phyloP scores from a whole-genome alignment of 208 protist genomes.

The Leishmania amazonensis region DNA sequence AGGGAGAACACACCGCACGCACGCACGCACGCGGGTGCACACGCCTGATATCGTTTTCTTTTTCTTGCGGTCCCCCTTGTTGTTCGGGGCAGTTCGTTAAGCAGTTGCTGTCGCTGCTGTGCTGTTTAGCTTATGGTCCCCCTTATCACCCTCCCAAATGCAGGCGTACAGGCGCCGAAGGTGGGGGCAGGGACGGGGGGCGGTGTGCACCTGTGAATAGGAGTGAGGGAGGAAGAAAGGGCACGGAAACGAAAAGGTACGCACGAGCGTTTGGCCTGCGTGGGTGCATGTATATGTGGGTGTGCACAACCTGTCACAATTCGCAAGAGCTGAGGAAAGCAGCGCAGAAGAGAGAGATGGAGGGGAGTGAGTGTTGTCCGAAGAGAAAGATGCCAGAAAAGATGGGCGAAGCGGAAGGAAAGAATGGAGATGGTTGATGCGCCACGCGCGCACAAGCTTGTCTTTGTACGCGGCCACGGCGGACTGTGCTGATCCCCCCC shows the following conservation, averaged over 20 bases:
- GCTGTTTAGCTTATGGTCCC: background rate
- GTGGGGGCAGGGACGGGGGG: background rate
- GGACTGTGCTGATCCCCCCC: background rate
- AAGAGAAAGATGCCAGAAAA: background rate
- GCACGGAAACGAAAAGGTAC: background rate
- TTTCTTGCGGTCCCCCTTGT: background rate
- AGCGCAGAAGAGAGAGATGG: background rate
- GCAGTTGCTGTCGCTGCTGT: background rate
- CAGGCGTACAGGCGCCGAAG: background rate
- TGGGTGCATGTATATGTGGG: background rate
- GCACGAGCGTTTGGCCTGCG: background rate
- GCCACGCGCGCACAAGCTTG: background rate
- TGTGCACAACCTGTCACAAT: background rate
- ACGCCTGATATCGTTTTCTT: background rate
- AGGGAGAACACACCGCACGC: background rate
- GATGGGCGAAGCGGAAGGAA: background rate
- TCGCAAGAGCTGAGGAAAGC: too few relatives aligned
- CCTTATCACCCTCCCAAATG: background rate
- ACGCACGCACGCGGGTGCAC: background rate
- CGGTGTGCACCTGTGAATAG: too few relatives aligned
- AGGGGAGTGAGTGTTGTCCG: background rate
- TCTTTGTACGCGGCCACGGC: background rate
- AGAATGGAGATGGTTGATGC: background rate
- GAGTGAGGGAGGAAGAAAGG: background rate
- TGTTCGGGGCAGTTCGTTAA: background rate